A percentile compares a stretch with the other conserved stretches of the same genome.
Conservation (phyloP, 2,329 filamentous ascomycete species). For the Alternaria sp. region DNA sequence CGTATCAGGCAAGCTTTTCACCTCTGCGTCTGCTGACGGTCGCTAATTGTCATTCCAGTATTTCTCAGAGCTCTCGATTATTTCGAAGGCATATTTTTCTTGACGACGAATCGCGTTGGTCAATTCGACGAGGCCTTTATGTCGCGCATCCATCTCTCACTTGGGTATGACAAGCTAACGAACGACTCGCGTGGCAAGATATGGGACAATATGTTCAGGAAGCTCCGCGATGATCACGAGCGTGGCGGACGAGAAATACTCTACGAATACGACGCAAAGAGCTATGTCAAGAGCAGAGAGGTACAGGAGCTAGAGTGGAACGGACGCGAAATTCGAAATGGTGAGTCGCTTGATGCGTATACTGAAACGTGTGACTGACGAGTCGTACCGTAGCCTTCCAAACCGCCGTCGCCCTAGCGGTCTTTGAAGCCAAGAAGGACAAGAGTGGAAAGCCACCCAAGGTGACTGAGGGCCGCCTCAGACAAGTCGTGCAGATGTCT, state of each 20-base stretch:
- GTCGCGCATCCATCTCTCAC: slow-evolving; percentile 29
- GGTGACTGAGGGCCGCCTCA: too few species aligned
- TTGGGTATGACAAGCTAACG: background rate
- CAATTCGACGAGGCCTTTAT: slow-evolving; percentile 38
- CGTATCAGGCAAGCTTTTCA: slow-evolving; percentile 19
- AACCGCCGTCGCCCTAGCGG: too few species aligned
- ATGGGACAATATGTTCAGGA: background rate
- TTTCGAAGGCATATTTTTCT: slow-evolving; percentile 38
- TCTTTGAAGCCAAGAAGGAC: too few species aligned
- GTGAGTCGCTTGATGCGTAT: too few species aligned
- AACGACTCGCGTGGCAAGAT: background rate
- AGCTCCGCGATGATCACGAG: background rate
- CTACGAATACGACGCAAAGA: background rate
- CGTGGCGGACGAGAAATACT: background rate
- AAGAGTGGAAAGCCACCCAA: too few species aligned
- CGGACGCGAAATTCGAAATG: background rate
- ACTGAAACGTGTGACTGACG: too few species aligned
- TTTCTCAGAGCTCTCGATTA: slow-evolving; percentile 40
- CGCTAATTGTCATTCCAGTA: slow-evolving; percentile 7
- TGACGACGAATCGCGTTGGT: slow-evolving; percentile 41
- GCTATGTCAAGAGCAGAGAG: background rate
- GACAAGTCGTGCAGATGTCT: too few species aligned
- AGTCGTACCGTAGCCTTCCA: too few species aligned
- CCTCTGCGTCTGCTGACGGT: too few species aligned
- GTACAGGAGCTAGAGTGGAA: background rate